phyloP scores from a whole-genome alignment of 257 asterid species.

The Forsythia viridissima region DNA sequence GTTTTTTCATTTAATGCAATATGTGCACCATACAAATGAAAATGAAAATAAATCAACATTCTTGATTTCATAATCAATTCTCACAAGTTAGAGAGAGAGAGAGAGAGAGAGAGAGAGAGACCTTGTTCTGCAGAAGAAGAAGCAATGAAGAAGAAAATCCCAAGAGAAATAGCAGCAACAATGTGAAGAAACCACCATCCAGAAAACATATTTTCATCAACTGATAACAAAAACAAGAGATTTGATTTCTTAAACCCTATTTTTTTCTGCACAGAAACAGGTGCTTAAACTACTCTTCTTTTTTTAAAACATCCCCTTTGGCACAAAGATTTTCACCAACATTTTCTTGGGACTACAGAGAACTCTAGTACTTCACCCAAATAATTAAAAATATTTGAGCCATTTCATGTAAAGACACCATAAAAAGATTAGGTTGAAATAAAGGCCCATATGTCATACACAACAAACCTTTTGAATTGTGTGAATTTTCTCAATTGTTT shows the following conservation, averaged over 20 bases:
- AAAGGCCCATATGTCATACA: not conserved
- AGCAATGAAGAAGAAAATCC: conserved; percentile 32
- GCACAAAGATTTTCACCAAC: conserved; percentile 29
- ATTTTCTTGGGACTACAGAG: not conserved
- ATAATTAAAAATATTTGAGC: not conserved
- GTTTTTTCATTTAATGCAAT: not conserved
- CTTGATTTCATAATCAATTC: not conserved
- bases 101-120: conserved; percentile 13
- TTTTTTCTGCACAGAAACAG: not conserved
- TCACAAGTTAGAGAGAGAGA: not conserved
- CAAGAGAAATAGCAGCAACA: conserved; percentile 18
- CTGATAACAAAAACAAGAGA: not conserved
- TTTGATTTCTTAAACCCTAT: not conserved
- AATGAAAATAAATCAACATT: not conserved
- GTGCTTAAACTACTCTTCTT: conserved; percentile 24
- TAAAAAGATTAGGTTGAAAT: not conserved
- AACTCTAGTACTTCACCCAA: not conserved
- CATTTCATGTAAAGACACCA: not conserved
- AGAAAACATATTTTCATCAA: conserved; percentile 23
- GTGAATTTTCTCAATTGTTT: not conserved
- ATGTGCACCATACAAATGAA: not conserved
- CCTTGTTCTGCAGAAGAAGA: conserved; percentile 60
- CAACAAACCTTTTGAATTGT: not conserved
- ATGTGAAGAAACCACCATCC: not conserved
- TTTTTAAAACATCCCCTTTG: conserved; percentile 16